Percentiles rank a stretch among this genome's conserved stretches.
phyloP scores from a whole-genome alignment of 371 early-diverging fungal genomes.

The Mucor ambiguus region DNA sequence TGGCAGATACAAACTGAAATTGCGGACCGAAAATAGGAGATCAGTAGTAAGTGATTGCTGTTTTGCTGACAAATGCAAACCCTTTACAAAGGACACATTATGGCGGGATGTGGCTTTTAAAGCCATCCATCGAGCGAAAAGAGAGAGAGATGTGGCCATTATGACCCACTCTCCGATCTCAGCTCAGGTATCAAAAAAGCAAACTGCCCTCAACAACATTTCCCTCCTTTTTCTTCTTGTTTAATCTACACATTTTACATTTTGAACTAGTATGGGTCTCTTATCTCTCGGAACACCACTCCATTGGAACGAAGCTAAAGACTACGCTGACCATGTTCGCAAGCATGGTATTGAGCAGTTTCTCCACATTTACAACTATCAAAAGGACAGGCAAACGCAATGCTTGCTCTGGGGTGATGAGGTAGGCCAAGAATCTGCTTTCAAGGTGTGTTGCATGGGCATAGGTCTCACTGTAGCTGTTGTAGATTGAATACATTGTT shows the following conservation, averaged over 20 bases:
- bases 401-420: constrained; percentile 96
- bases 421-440: constrained; percentile 45
- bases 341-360: constrained; percentile 95
- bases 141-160: background rate
- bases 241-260: background rate
- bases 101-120: constrained; percentile 4
- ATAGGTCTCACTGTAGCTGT: background rate
- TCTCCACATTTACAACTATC: constrained; percentile 80
- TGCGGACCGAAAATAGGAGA: background rate
- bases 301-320: constrained; percentile 88
- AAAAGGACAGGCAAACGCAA: constrained; percentile 79
- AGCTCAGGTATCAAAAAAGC: constrained; percentile 1
- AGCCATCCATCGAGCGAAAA: background rate
- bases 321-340: constrained; percentile 88
- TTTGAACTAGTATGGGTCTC: constrained; percentile 78
- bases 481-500: constrained; percentile 91
- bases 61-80: constrained; percentile 10
- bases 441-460: background rate
- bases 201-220: background rate
- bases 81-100: background rate
- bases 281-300: constrained; percentile 95
- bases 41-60: constrained; percentile 5
- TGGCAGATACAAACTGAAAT: background rate
- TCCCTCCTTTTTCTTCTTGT: background rate
- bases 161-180: background rate